Base-by-base conservation (phyloP, 768 basidiomycete species). In the Sarcomyxa edulis region DNA sequence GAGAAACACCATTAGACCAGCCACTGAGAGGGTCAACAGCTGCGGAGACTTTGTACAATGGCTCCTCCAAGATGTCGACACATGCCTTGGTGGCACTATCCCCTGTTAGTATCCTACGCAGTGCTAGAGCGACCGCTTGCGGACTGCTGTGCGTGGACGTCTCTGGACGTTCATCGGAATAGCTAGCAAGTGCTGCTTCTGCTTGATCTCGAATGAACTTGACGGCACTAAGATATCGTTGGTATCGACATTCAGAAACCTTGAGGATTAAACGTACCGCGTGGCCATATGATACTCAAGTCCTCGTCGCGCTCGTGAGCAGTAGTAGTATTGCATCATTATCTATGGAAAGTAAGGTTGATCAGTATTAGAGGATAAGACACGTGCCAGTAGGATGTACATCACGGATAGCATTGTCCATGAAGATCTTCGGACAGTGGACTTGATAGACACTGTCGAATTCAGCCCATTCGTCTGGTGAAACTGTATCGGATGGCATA, bases 401-500 rank as follows among this genome's bases (percentile, higher is more conserved):
- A 58, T 94, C 84, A 45, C 92, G 80, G 21, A 82, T 77, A 18
- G 76, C 71, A 51, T 78, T 80, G 49, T 81, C 83, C 65, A 92
- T 68, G 49, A 79, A 81, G 32, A 95, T 70, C 33, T 78, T 83
- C 1, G 92, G 93, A 44, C 78, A 84, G 59, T 96, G 92, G 11
- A 92, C 72, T 52, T 95, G 88, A 53, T 93, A 90, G 18, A 93
- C 90, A 50, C 94, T 87, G 53, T 87, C 83, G 60, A 95, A 97
- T 43, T 81, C 76, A 2, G 72, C 74, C 84, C 78, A 83, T 50
- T 89, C 85, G 16, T 76, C 66, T 19, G 79, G 66, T 8, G 80
- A 77, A 23, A 83, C 71, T 30, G 76, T 72, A 48, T 84, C 80
- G 9, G 78, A 69, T 21, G 83, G 81, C 60, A 85, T 75, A 40